Base-by-base conservation (phyloP, 352 stramenopile species). In the Pythium sukuiense region DNA sequence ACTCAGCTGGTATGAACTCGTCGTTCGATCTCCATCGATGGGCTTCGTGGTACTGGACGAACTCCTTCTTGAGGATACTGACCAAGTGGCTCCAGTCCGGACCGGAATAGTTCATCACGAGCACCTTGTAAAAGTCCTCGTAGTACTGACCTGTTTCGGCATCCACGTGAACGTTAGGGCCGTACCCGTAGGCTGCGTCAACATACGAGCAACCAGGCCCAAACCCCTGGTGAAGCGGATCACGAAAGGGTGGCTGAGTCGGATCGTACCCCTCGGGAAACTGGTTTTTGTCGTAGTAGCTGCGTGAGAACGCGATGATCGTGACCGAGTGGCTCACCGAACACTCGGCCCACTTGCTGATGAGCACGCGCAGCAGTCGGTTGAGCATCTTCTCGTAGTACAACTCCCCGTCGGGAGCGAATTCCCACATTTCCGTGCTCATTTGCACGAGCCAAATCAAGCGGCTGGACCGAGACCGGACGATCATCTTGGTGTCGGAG, bases 361-460 rank as follows among this genome's bases (percentile, higher is more conserved):
- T 76, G 3, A 97, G 76, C 9, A 88, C 76, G 7, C 73, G 72
- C 4, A 96, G 75, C 54, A 98, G 78, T 0, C 77, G 71, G 29
- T 94, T 74, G 6, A 98, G 62, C 52, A 97, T 81, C 48, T 96
- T 97, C 61, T 97, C 91, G 65, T 97, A 94, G 71, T 98, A 98
- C 13, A 97, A 70, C 61, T 96, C 79, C 16, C 86, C 88, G 50
- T 93, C 81, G 3, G 89, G 76, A 7, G 87, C 87, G 50, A 96
- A 96, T 61, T 98, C 92, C 87, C 90, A 98, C 92, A 98, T 98
- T 56, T 98, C 93, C 1, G 87, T 83, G 54, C 83, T 97, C 89
- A 99, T 97, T 69, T 99, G 96, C 24, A 99, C 92, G 33, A 99
- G 85, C 96, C 97, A 99, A 61, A 99, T 96, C 59, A 99, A 89